Base-by-base conservation (phyloP, 352 stramenopile genomes). In the Pythium sukuiense region DNA sequence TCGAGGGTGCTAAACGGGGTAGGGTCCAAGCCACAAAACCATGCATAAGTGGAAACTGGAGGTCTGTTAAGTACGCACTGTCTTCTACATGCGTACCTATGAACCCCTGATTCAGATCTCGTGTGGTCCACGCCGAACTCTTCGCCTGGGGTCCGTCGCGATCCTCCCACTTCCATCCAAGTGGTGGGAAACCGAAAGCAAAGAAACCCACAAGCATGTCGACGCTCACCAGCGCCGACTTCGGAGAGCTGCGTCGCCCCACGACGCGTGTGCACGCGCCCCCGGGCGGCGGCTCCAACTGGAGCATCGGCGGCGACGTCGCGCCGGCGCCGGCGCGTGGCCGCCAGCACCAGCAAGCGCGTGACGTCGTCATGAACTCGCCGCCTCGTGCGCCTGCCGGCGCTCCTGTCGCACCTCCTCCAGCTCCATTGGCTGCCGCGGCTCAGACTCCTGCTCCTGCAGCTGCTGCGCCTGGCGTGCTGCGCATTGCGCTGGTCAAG, bases 241-340 rank as follows among this genome's bases (percentile, higher is more conserved):
- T 95, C 60, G 81, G 83, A 61, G 83, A 92, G 63, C 80, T 95
- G 59, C 92, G 92, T 76, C 85, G 87, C 50, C 87, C 87, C 20
- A 91, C 81, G 9, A 95, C 87, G 62, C 87, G 87, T 37, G 82
- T 95, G 54, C 83, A 93, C 64, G 87, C 87, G 12, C 87, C 87
- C 11, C 87, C 87, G 0, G 87, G 87, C 7, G 87, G 87, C n/a
- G 83, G 83, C 16, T 92, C 87, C 57, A 92, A 66, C 75, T 93
- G 81, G 81, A 92, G 82, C 73, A 84, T 93, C 41, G 80, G 79
- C 3, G 83, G 81, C 53, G 69, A 79, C 41, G 62, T 66, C 27
- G 43, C 63, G 14, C 33, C 79, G 11, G 32, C 64, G 27, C 65
- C 70, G 60, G 65, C 66, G 69, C 56, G 55, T 57, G 55, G 67